These are phyloP conservation scores for Intubia oerlemansii DNA, from an alignment of 2,329 filamentous ascomycete species.

Conservation along the genomic window DNA sequence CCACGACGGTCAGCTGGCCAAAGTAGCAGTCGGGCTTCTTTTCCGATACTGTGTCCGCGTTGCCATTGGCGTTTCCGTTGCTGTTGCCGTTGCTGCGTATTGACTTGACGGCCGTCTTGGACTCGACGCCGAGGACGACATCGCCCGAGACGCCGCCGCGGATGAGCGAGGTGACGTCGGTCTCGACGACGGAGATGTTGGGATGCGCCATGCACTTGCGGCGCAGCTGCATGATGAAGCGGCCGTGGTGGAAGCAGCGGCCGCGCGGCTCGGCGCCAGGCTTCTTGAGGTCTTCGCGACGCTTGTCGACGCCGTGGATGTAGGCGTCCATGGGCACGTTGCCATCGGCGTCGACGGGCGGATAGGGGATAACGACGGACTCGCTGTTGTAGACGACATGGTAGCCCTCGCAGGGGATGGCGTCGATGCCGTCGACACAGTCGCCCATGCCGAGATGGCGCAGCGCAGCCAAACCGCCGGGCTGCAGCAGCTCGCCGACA, in stretches of 20 bases:
- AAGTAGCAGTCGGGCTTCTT: conserved; percentile 61
- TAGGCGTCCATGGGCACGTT: conserved; percentile 13
- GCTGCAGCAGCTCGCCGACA: conserved; percentile 85
- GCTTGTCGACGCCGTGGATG: conserved; percentile 1
- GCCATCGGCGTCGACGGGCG: conserved; percentile 31
- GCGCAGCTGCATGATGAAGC: conserved; percentile 71
- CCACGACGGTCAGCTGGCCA: conserved; percentile 67
- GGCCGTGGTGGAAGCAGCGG: conserved; percentile 77
- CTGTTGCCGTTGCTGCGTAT: background rate
- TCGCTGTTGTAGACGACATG: conserved; percentile 65
- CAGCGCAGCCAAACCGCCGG: conserved; percentile 68
- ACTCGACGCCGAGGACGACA: conserved; percentile 68
- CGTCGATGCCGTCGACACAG: conserved; percentile 77
- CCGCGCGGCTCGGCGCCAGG: conserved; percentile 34
- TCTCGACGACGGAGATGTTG: conserved; percentile 84
- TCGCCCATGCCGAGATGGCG: conserved; percentile 59
- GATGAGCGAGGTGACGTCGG: conserved; percentile 59
- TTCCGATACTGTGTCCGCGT: background rate
- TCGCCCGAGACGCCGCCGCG: conserved; percentile 40
- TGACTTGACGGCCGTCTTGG: conserved; percentile 36
- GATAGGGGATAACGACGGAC: conserved; percentile 60
- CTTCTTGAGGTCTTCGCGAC: conserved; percentile 2
- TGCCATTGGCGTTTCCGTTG: conserved; percentile 13
- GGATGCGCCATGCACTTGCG: conserved; percentile 49
- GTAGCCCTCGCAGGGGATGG: conserved; percentile 66